phyloP scores from a whole-genome alignment of 2,329 filamentous ascomycete genomes.

The Alternaria triticina region DNA sequence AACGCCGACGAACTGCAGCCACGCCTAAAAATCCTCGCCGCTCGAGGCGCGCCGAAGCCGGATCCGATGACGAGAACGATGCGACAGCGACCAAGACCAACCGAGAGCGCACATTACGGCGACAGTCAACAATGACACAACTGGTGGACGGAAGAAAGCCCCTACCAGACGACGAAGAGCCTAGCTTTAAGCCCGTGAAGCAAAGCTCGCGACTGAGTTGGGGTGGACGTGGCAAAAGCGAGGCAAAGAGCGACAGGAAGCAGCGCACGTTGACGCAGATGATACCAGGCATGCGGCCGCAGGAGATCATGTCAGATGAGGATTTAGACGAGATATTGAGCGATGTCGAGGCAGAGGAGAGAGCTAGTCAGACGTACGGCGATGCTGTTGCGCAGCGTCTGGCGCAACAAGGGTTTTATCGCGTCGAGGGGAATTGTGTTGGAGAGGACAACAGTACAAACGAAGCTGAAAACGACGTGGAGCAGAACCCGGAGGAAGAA shows the following conservation, averaged over 20 bases:
- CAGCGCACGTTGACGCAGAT: slow-evolving; percentile 47
- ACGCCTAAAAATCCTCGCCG: slow-evolving; percentile 5
- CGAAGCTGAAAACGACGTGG: background rate
- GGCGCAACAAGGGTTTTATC: slow-evolving; percentile 23
- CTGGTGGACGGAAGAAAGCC: slow-evolving; percentile 35
- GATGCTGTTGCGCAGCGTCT: slow-evolving; percentile 24
- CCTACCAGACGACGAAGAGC: slow-evolving; percentile 23
- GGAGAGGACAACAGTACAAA: background rate
- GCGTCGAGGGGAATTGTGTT: background rate
- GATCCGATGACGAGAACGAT: slow-evolving; percentile 6
- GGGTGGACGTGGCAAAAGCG: slow-evolving; percentile 19
- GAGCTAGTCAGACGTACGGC: slow-evolving; percentile 16
- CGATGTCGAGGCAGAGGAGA: slow-evolving; percentile 22
- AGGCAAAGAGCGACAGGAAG: slow-evolving; percentile 21
- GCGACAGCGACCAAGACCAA: slow-evolving; percentile 1
- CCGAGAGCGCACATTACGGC: slow-evolving; percentile 19
- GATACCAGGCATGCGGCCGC: slow-evolving; percentile 33
- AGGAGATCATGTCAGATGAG: slow-evolving; percentile 26
- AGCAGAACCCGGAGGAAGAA: background rate
- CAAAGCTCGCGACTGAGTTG: slow-evolving; percentile 27
- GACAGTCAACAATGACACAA: slow-evolving; percentile 48
- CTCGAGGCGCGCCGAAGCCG: slow-evolving; percentile 1
- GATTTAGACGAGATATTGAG: slow-evolving; percentile 24
- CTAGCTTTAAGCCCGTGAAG: slow-evolving; percentile 32
- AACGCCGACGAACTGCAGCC: slow-evolving; percentile 25